Base-by-base conservation (phyloP, 2,329 filamentous ascomycete species). In the Pleurostoma richardsiae region DNA sequence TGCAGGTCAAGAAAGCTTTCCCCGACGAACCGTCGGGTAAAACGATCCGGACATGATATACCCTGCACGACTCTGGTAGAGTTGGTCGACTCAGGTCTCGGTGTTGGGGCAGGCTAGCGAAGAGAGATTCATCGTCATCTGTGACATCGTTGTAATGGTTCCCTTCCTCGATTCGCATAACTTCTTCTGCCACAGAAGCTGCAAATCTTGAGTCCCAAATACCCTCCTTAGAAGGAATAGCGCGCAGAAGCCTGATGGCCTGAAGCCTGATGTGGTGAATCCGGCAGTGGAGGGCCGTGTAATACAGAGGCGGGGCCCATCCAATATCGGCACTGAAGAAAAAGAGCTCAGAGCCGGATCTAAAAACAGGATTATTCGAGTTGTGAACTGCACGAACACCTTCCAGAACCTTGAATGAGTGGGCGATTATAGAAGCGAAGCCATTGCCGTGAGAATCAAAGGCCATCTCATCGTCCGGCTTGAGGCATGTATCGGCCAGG, bases 271-370 rank as follows among this genome's bases (percentile, higher is more conserved):
- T 55, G 4, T 56, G 54, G 33, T 62, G 65, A 3, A 66, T 55
- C 0, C 74, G 70, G 39, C 74, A 78, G 49, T 77, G 76, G 3
- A 71, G 47, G 0, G 70, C 72, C 3, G 65, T 54, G 48, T 66
- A 76, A 46, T 74, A 75, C 4, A 76, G 59, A 0, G 70, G 64
- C 4, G 70, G 59, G 6, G 74, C 61, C 58, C 69, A 71, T 8
- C 72, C 72, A 7, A 72, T 60, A 46, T 76, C 71, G 5, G 60
- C 52, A 11, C 68, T 62, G 2, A 65, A 63, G 6, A 43, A 30
- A 27, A 29, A 43, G 42, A 36, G 19, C 6, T 19, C 19, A 54
- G 49, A n/a, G 61, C 56, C 54, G 66, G 64, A 33, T 62, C 58
- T 30, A 57, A 11, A 39, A 29, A 29, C 8, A 10, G 38, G 33